Evolutionary conservation across 2,329 filamentous ascomycete genomes (phyloP).

Genomic region (Fusarium brevicatenulatum): DNA sequence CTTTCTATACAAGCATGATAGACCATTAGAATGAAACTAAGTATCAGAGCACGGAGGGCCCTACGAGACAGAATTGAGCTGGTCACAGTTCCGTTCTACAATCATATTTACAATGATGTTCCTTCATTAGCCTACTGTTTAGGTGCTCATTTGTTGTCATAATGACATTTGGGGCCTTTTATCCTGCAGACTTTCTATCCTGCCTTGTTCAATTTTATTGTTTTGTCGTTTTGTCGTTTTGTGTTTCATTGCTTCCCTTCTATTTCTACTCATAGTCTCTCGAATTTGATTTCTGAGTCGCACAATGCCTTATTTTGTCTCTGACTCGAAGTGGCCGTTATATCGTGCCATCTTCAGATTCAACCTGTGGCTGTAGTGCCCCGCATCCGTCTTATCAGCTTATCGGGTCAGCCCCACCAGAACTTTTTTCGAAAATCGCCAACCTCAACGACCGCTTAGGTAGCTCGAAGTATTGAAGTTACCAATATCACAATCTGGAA

Average conservation of each 20-base stretch:
- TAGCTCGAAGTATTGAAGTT: conserved; percentile 2
- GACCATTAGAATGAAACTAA: not conserved
- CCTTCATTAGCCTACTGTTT: not conserved
- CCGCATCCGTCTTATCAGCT: conserved; percentile 13
- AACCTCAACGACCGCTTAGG: conserved; percentile 26
- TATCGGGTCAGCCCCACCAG: conserved; percentile 23
- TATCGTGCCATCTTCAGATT: not conserved
- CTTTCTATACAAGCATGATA: not conserved
- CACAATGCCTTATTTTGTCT: not conserved
- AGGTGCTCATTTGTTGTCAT: not conserved
- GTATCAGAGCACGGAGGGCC: not conserved
- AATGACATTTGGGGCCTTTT: not conserved
- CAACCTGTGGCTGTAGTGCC: conserved; percentile 4
- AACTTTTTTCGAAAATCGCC: conserved; percentile 40
- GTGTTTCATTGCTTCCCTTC: not conserved
- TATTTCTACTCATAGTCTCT: not conserved
- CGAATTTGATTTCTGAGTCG: not conserved
- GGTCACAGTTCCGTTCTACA: not conserved
- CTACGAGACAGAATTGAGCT: not conserved
- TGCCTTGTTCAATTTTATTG: not conserved
- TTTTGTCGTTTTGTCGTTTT: too few relatives aligned
- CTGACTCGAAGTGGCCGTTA: not conserved
- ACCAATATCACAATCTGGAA: not conserved
- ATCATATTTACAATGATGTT: not conserved
- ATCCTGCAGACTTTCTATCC: not conserved